A percentile compares a stretch with the other conserved stretches of the same genome.
Evolutionary conservation across 495 filamentous ascomycete species (phyloP).

Genomic region (Podospora appendiculata): DNA sequence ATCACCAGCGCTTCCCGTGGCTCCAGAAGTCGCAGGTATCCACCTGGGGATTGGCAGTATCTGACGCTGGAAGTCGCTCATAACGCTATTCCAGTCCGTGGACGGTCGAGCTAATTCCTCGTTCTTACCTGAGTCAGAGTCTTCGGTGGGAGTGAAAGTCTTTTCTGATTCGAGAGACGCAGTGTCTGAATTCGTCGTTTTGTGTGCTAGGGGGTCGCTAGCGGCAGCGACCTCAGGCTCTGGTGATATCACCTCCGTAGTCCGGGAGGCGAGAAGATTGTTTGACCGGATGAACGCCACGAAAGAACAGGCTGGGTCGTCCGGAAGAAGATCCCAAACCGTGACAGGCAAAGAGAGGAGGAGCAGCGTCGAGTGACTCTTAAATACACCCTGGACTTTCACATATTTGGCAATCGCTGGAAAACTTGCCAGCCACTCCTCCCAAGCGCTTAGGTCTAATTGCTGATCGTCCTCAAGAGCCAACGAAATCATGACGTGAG

Average conservation of each 20-base stretch:
- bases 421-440: constrained; percentile 37
- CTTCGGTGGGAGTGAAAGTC: constrained; percentile 12
- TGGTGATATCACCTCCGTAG: background rate
- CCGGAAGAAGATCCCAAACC: constrained; percentile 46
- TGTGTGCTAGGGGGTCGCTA: no score
- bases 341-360: constrained; percentile 42
- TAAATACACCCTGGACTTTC: constrained; percentile 45
- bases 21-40: no score
- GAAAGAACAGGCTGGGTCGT: constrained; percentile 43
- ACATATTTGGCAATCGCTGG: constrained; percentile 43
- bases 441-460: constrained; percentile 39
- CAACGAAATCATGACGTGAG: constrained; percentile 46
- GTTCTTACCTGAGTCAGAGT: no score
- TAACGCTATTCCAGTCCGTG: no score
- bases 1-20: no score
- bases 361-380: constrained; percentile 43
- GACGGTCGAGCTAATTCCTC: no score
- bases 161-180: constrained; percentile 22
- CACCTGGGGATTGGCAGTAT: no score
- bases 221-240: background rate
- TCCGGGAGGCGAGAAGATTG: constrained; percentile 21
- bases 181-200: constrained; percentile 10
- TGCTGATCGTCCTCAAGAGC: constrained; percentile 44
- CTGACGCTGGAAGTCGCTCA: no score
- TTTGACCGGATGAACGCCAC: constrained; percentile 44